Evolutionary conservation across 345 rosid genomes (phyloP), one percentile per base, ranked within the genome.

Genomic region (Chamaenerion angustifolium): DNA sequence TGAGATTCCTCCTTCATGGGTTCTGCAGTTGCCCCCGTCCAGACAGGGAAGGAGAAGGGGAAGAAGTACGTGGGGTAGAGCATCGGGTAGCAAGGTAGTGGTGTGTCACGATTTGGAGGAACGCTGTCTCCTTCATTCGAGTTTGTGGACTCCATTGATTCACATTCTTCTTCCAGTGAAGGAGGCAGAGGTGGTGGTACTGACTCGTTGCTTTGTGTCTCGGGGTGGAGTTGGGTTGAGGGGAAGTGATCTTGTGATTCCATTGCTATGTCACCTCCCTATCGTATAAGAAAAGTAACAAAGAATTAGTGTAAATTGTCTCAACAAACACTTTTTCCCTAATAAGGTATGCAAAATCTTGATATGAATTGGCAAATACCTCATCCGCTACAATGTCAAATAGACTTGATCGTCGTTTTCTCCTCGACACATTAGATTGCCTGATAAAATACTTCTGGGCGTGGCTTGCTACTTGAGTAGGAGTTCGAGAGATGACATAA

Each of bases 381-480:
- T 83, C 81, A 62, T 93, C 94, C 46, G 95, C 76, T 56, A 82
- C 77, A 58, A 88, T 88, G 71, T 93, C 99, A 56, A 93, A 93
- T 51, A 93, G 88, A 68, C 99, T 93, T 46, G 99, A 93, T 12
- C 99, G 95, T 57, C 99, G 74, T 72, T 93, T 93, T 52, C 97
- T 81, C 68, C 83, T 67, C 45, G 90, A 76, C 13, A 81, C 80
- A 51, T 79, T 85, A 62, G 73, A 74, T 60, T 88, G 99, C 56
- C 97, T 69, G 59, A 88, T 85, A 64, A 93, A 93, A 60, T 88
- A 82, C 67, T 93, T 93, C 60, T 93, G 99, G 52, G 99, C 99
- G 71, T 93, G 99, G 59, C 99, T 93, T 54, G 99, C 99, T 17
- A 93, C 99, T 69, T 93, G 99, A 11, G 99, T 93, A 16, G 99